Conservation (phyloP, 257 asterid genomes). For the Nicotiana attenuata region DNA sequence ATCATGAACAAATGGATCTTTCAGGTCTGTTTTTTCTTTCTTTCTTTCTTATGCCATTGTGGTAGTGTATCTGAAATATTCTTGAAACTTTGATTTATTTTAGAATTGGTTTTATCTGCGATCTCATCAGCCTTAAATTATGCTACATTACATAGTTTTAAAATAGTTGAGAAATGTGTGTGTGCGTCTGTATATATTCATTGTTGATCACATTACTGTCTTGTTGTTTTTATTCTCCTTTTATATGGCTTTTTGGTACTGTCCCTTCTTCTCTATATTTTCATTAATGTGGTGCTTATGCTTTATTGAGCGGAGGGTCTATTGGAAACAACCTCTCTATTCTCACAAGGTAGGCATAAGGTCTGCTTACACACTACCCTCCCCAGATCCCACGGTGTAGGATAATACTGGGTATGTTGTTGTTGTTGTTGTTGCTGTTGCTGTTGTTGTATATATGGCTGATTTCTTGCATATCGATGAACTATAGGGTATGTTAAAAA, state of each 20-base stretch:
- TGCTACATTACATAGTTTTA: neutral
- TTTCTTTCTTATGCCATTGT: neutral
- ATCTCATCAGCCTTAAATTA: neutral
- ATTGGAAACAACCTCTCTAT: too few relatives aligned
- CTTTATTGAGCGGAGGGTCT: too few relatives aligned
- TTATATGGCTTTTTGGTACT: too few relatives aligned
- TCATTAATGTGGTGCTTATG: too few relatives aligned
- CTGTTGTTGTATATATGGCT: neutral
- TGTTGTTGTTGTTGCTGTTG: too few relatives aligned
- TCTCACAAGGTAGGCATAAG: too few relatives aligned
- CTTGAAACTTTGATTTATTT: too few relatives aligned
- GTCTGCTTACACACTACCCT: too few relatives aligned
- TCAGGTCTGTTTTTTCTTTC: constrained; percentile 12
- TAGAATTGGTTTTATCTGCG: neutral
- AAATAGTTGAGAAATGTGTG: neutral
- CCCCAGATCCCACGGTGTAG: too few relatives aligned
- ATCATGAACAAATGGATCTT: constrained; percentile 50
- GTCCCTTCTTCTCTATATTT: too few relatives aligned
- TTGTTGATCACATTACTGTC: neutral
- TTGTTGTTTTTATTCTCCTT: too few relatives aligned
- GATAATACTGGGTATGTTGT: too few relatives aligned
- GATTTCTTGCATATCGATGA: neutral
- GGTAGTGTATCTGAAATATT: neutral
- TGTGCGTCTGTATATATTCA: neutral
- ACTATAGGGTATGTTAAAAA: neutral